Evolutionary conservation across 2,329 filamentous ascomycete genomes (phyloP), one percentile per base, ranked within the genome.

Genomic region (Cladophialophora bantiana): DNA sequence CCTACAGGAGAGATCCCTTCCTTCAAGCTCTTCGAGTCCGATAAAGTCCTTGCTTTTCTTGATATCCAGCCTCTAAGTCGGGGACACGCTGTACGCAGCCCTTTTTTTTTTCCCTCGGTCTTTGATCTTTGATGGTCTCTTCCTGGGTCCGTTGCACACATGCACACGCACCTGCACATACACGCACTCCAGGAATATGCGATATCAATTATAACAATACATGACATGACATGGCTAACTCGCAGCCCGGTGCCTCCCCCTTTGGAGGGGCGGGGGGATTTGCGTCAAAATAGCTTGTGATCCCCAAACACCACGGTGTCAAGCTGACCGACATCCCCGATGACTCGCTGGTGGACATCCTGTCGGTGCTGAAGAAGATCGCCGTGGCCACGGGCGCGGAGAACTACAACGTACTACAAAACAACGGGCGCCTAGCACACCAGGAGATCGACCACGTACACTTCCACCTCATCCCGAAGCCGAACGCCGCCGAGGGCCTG

Each of bases 401-500:
- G 59, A 86, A 98, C 79, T 99, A 93, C 84, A 99, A 99, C 77
- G 86, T 99, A 57, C 83, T 99, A 67, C 95, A 99, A 83, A 99
- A 99, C 82, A 99, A 99, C 76, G 95, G 95, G 60, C 84, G 87
- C 26, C 87, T 94, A 75, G 95, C 95, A 18, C 95, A 99, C 79
- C 95, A 98, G 82, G 84, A 90, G 70, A 94, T 99, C 69, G 90
- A 93, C 73, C 95, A 99, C 82, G 94, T 96, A 72, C 94, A 97
- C 78, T 94, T 99, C 80, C 95, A 99, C 77, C 90, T 98, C 90
- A 99, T 99, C 70, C 95, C 95, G 40, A 99, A 99, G 84, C 94
- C 95, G 59, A 96, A 92, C 75, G 83, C 89, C 74, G 76, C 83
- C 40, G 91, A 98, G 78, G 95, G 95, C 6, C 83, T 99, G 59